These are phyloP conservation scores for Xerocomellus chrysenteron DNA, from an alignment of 768 basidiomycete genomes.

Conservation along the genomic window DNA sequence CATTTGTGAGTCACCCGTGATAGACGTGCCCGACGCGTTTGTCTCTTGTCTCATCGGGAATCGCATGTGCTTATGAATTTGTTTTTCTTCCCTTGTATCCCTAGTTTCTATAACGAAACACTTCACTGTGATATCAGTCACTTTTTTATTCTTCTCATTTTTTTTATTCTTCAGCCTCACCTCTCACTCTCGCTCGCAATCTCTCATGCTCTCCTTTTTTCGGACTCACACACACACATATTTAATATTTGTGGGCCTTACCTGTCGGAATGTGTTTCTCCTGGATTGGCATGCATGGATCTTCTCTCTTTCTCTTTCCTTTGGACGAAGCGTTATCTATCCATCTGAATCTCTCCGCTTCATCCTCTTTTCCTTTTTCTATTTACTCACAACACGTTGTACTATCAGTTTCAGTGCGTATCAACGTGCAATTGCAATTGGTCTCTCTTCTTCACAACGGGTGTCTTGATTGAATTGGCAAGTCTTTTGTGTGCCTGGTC, in stretches of 20 bases:
- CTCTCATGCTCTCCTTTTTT: neutral
- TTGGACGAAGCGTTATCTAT: neutral
- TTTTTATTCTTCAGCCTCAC: neutral
- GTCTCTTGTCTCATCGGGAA: neutral
- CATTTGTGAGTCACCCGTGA: constrained; percentile 21
- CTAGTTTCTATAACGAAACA: constrained; percentile 12
- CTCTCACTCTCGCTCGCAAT: neutral
- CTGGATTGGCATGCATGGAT: neutral
- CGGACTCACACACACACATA: neutral
- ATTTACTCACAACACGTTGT: neutral
- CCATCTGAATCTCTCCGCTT: neutral
- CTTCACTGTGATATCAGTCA: constrained; percentile 8
- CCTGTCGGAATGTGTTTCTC: neutral
- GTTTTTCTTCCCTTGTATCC: constrained; percentile 8
- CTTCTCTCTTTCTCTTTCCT: neutral
- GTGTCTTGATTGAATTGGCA: neutral
- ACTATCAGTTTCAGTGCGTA: neutral
- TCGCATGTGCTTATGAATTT: constrained; percentile 15
- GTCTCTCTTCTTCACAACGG: neutral
- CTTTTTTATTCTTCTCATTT: neutral
- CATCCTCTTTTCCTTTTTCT: neutral
- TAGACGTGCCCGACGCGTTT: neutral
- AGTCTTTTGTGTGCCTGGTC: no score
- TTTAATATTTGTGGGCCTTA: neutral
- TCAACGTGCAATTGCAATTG: neutral